These are phyloP conservation scores for Trichocomaceae sp. DNA, from an alignment of 2,329 filamentous ascomycete species.

Conservation along the genomic window DNA sequence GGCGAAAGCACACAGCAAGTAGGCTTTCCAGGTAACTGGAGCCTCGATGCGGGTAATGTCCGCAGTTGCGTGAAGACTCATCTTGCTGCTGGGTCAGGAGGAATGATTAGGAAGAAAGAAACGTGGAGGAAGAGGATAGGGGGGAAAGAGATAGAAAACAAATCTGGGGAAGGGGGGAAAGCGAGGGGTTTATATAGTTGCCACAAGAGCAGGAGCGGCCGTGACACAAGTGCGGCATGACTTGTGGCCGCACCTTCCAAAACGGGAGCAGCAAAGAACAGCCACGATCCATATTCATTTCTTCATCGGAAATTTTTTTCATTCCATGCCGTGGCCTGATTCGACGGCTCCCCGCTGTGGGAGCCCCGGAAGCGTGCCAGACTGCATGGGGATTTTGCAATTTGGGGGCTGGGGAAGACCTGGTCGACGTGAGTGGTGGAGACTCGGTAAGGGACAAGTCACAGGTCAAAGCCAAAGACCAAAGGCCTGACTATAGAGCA, in stretches of 20 bases:
- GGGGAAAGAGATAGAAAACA: not conserved
- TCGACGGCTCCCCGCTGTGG: constrained; percentile 4
- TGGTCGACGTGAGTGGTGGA: not conserved
- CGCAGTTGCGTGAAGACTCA: constrained; percentile 32
- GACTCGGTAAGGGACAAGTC: not conserved
- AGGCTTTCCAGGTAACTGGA: constrained; percentile 53
- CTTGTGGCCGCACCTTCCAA: not conserved
- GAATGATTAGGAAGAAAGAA: not conserved
- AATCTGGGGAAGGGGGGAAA: constrained; percentile 2
- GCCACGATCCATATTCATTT: not conserved
- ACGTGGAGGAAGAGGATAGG: not conserved
- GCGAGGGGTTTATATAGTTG: constrained; percentile 2
- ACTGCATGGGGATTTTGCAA: not conserved
- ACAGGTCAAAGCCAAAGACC: not conserved
- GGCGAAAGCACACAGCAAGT: constrained; percentile 55
- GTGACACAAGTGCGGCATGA: not conserved
- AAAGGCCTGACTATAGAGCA: no score
- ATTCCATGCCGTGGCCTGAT: not conserved
- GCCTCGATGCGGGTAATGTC: constrained; percentile 53
- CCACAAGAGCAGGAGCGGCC: not conserved
- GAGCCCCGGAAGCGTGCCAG: constrained; percentile 10
- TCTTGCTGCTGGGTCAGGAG: not conserved
- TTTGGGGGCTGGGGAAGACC: constrained; percentile 5
- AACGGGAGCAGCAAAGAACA: not conserved
- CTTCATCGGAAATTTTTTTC: not conserved